Base-by-base conservation (phyloP, 2,329 filamentous ascomycete genomes). In the Mariannaea sp. region DNA sequence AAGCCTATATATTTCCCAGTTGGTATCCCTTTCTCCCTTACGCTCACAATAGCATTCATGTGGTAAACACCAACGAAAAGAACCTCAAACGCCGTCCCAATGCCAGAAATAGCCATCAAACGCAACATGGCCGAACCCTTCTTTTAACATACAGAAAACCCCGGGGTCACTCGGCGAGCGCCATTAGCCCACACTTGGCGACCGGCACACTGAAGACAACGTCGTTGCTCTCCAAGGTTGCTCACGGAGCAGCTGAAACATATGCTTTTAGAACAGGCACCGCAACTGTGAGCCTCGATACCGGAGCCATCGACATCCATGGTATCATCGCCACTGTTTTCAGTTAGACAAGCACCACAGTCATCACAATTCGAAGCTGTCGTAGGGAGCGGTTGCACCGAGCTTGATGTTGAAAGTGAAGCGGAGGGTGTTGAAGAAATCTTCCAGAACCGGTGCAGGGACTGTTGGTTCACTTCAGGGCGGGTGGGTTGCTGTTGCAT, bases 371-470 rank as follows among this genome's bases (percentile, higher is more conserved):
- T 74, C 0, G 70, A 68, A 0, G 75, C 64, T 1, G 49, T 39
- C 13, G 60, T 33, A 29, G 54, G 30, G 1, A 59, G 46, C 55
- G 51, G 55, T 10, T 53, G 16, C 16, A 63, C 29, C 24, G 36
- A 22, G 52, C 69, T 59, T 1, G 65, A 61, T 0, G 71, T 62
- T 1, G 59, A 53, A 2, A 64, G 58, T 4, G 65, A 64, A 0
- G 68, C 43, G 10, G 61, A 57, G 5, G 76, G 66, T 0, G 71
- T 67, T 0, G 73, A 71, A 2, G 73, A 76, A 12, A 86, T 74
- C n/a, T 77, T 76, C 82, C 82, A 87, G 70, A 86, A 87, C 33
- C 73, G 80, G 67, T 86, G 82, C 0, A 87, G 72, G 0, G 80
- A 84, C 4, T 75, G 72, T 65, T 86, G 83, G 13, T 52, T 59